phyloP scores from a whole-genome alignment of 2,329 filamentous ascomycete genomes.

The Arthrobotrys conoides region DNA sequence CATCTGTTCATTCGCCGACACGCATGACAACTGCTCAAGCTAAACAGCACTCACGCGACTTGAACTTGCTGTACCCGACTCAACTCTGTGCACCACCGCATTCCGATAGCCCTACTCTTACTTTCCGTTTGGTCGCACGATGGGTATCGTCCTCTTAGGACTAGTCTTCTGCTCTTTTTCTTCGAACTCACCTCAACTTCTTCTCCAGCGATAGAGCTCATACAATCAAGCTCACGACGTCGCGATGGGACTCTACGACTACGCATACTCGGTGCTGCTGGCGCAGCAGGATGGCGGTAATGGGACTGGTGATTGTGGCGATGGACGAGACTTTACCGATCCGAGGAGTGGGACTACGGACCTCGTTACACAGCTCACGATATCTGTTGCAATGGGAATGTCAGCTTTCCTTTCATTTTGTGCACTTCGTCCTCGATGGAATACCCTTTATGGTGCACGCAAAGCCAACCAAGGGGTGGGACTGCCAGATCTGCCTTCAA shows the following conservation, averaged over 20 bases:
- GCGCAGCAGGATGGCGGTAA: conserved; percentile 38
- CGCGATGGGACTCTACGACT: conserved; percentile 56
- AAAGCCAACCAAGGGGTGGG: conserved; percentile 74
- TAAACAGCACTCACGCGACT: conserved; percentile 49
- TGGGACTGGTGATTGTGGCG: conserved; percentile 31
- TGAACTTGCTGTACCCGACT: conserved; percentile 7
- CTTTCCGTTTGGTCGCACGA: conserved; percentile 30
- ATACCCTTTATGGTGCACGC: conserved; percentile 87
- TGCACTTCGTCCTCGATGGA: conserved; percentile 91
- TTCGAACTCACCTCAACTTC: conserved; percentile 5
- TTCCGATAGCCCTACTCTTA: conserved; percentile 14
- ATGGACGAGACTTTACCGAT: conserved; percentile 65
- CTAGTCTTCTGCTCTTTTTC: conserved; percentile 5
- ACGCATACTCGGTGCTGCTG: conserved; percentile 59
- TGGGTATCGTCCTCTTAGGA: conserved; percentile 28
- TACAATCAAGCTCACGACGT: neutral
- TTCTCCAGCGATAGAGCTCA: conserved; percentile 4
- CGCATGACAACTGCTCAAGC: conserved; percentile 43
- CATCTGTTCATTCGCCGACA: conserved; percentile 35
- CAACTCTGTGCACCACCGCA: neutral
- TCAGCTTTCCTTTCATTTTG: conserved; percentile 83
- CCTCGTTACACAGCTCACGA: conserved; percentile 75
- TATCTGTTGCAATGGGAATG: conserved; percentile 79
- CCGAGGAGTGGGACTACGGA: conserved; percentile 66
- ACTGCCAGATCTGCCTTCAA: conserved; percentile 84